A percentile compares a stretch with the other conserved stretches of the same genome.
phyloP scores from a whole-genome alignment of 208 protist species.

The Leishmania amazonensis region DNA sequence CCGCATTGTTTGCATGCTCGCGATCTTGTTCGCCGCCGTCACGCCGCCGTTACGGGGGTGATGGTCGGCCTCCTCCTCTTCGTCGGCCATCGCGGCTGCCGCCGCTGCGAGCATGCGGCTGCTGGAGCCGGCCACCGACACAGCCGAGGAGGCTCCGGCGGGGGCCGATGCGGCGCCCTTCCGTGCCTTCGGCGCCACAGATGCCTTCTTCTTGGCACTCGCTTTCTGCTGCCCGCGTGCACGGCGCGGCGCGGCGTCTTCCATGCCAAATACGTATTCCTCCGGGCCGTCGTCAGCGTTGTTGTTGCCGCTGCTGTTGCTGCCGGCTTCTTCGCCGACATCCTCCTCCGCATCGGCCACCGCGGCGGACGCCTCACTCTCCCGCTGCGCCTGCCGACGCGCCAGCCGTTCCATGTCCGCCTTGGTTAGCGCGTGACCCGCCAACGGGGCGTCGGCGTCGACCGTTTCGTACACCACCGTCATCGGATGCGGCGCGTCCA shows the following conservation, averaged over 20 bases:
- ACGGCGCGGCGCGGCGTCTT: constrained; percentile 44
- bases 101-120: neutral
- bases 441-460: constrained; percentile 56
- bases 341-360: constrained; percentile 15
- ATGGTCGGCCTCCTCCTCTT: constrained; percentile 7
- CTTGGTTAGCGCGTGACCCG: constrained; percentile 72
- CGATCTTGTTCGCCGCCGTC: constrained; percentile 23
- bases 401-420: constrained; percentile 53
- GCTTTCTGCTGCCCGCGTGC: constrained; percentile 1
- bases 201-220: constrained; percentile 13
- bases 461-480: constrained; percentile 60
- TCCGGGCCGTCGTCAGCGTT: constrained; percentile 50
- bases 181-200: constrained; percentile 3
- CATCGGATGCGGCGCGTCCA: constrained; percentile 62
- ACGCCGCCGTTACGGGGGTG: neutral
- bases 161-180: constrained; percentile 5
- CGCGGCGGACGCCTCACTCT: constrained; percentile 1
- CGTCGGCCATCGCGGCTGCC: neutral
- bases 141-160: neutral
- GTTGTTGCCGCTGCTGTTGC: constrained; percentile 14
- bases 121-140: neutral
- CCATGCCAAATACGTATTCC: constrained; percentile 73
- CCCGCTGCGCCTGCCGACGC: constrained; percentile 1
- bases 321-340: constrained; percentile 1
- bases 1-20: constrained; percentile 31